A percentile compares a stretch with the other conserved stretches of the same genome.
Evolutionary conservation across 495 filamentous ascomycete species (phyloP).

Genomic region (Bathelium albidoporum): DNA sequence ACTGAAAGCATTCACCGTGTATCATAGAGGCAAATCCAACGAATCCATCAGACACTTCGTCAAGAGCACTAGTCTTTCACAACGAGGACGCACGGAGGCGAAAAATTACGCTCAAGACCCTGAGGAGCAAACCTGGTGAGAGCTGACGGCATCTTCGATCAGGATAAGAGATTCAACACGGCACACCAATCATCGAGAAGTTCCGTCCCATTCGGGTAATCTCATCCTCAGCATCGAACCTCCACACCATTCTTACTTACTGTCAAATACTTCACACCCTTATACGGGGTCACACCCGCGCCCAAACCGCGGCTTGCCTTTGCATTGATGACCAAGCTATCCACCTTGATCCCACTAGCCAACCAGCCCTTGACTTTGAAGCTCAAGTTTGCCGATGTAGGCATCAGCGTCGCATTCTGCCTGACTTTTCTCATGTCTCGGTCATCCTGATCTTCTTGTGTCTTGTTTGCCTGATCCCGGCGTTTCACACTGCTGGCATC

Average conservation of each 20-base stretch:
- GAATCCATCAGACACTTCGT: not conserved
- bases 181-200: not conserved
- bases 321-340: constrained; percentile 75
- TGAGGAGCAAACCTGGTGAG: too few relatives aligned
- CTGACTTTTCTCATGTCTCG: constrained; percentile 43
- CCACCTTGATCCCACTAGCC: constrained; percentile 86
- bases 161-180: not conserved
- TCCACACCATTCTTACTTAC: constrained; percentile 81
- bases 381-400: constrained; percentile 71
- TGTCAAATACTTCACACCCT: constrained; percentile 95
- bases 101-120: too few relatives aligned
- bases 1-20: not conserved
- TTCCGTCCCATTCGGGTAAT: not conserved
- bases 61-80: not conserved
- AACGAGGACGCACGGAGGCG: too few relatives aligned
- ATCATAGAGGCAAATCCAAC: not conserved
- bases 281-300: constrained; percentile 86
- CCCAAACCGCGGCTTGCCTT: constrained; percentile 78
- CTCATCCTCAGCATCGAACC: constrained; percentile 46
- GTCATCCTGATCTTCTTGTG: constrained; percentile 24
- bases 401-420: constrained; percentile 80
- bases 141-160: too few relatives aligned
- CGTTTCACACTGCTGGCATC: constrained; percentile 14
- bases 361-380: constrained; percentile 94
- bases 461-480: constrained; percentile 15